These are phyloP conservation scores for Pseudogymnoascus destructans DNA, from an alignment of 2,329 filamentous ascomycete species.

Conservation along the genomic window DNA sequence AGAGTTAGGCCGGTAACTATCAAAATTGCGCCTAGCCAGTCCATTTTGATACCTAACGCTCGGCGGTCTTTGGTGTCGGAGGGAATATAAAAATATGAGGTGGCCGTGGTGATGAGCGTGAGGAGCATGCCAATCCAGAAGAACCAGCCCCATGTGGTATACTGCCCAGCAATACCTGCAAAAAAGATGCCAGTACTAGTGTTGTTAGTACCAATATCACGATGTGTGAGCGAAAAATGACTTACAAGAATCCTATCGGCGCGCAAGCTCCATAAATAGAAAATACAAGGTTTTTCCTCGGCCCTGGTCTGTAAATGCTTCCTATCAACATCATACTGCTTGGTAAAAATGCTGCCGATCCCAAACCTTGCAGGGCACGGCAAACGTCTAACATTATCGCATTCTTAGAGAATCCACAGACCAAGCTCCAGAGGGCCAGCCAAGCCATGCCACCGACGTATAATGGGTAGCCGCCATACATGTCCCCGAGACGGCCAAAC, in stretches of 20 bases:
- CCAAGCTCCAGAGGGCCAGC: slow-evolving; percentile 55
- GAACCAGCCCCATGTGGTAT: slow-evolving; percentile 50
- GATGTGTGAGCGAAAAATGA: slow-evolving; percentile 37
- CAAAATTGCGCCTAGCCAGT: slow-evolving; percentile 50
- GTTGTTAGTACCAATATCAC: slow-evolving; percentile 35
- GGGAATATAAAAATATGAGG: slow-evolving; percentile 37
- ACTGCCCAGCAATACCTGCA: slow-evolving; percentile 47
- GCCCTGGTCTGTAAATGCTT: slow-evolving; percentile 51
- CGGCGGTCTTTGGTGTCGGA: slow-evolving; percentile 31
- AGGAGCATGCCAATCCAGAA: slow-evolving; percentile 52
- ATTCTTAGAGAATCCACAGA: slow-evolving; percentile 56
- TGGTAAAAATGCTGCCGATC: slow-evolving; percentile 58
- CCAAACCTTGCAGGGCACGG: slow-evolving; percentile 62
- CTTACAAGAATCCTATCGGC: slow-evolving; percentile 40
- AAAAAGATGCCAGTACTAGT: slow-evolving; percentile 47
- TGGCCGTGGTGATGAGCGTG: slow-evolving; percentile 32
- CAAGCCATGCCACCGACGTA: slow-evolving; percentile 48
- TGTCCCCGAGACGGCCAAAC: slow-evolving; percentile 47
- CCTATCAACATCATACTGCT: slow-evolving; percentile 55
- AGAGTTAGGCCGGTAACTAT: slow-evolving; percentile 54
- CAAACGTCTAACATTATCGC: slow-evolving; percentile 60
- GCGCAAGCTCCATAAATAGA: slow-evolving; percentile 43
- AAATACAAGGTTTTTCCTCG: slow-evolving; percentile 53
- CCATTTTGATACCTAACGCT: slow-evolving; percentile 42
- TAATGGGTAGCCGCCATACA: slow-evolving; percentile 47